Evolutionary conservation across 495 filamentous ascomycete genomes (phyloP), one percentile per base, ranked within the genome.

Genomic region (Thermochaetoides thermophila): DNA sequence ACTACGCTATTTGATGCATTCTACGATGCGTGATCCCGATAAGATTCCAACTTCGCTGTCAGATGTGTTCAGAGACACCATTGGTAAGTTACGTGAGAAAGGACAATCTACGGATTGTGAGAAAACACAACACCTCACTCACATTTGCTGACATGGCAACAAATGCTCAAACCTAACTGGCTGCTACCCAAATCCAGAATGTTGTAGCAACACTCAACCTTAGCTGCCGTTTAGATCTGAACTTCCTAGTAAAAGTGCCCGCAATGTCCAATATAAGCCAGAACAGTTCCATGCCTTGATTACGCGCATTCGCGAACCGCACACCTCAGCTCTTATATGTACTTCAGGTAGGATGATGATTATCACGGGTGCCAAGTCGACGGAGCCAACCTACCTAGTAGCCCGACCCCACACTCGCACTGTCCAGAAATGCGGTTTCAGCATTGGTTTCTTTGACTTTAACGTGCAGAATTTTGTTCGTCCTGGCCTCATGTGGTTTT

Each of bases 391-490:
- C 23, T 85, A 84, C 53, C 69, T 95, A 41, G 87, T 87, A 1
- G 86, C 76, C n/a, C 73, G 85, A 49, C 93, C 92, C 60, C 93
- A 94, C 60, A 85, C 87, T 16, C 80, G 86, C 43, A 87, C 91
- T 53, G 91, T 95, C 45, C 86, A 93, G 63, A 96, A 96, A 63
- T 80, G 92, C 37, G 87, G 87, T 30, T 95, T 93, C 71, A 82
- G 84, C 39, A 81, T 84, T 27, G 86, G 84, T 68, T 96, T 95
- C 60, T 83, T 76, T 31, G 84, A 96, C 57, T 96, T 95, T 69
- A 92, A 92, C 68, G 92, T 95, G 53, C 86, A 95, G 66, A 96
- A 96, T 59, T 91, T 94, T 34, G 85, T 95, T n/a, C 38, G 85
- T 81, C 35, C 87, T 81, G 16, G 91, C 81, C 53, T 82, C 91